Evolutionary conservation across 192 early-diverging fungal genomes (phyloP).

Genomic region (Geosiphon pyriformis): DNA sequence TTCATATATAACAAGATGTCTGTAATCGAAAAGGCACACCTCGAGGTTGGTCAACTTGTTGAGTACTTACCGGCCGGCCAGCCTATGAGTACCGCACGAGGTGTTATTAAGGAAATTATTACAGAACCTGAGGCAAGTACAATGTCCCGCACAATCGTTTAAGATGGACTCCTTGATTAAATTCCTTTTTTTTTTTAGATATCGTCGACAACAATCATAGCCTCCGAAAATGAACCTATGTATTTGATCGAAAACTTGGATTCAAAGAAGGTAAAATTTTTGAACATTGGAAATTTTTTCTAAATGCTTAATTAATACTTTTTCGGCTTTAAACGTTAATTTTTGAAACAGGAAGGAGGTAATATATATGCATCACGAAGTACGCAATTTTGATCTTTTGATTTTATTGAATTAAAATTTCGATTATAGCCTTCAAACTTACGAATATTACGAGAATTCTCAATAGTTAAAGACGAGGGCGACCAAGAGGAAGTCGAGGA

Average conservation of each 20-base stretch:
- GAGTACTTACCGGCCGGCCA: conserved; percentile 9
- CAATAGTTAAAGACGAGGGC: too few relatives aligned
- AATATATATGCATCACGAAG: too few relatives aligned
- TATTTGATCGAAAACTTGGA: conserved; percentile 8
- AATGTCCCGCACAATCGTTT: background rate
- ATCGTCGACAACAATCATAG: conserved; percentile 5
- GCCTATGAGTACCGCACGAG: background rate
- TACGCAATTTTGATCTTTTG: too few relatives aligned
- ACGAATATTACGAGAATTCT: conserved; percentile 11
- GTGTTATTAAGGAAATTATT: conserved; percentile 17
- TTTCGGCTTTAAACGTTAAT: too few relatives aligned
- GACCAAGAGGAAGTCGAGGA: too few relatives aligned
- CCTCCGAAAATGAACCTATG: conserved; percentile 4
- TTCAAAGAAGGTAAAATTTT: background rate
- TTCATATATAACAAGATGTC: background rate
- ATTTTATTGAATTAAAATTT: background rate
- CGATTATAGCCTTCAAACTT: conserved; percentile 1
- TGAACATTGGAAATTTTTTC: too few relatives aligned
- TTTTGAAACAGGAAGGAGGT: conserved; percentile 4
- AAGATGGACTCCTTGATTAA: background rate
- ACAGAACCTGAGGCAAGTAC: conserved; percentile 12
- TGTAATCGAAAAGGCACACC: background rate
- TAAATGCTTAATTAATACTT: too few relatives aligned
- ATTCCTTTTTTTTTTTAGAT: conserved; percentile 10
- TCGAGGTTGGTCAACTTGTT: conserved; percentile 9